Percentiles rank a stretch among this genome's conserved stretches.
These are phyloP conservation scores for Passiflora organensis DNA, from an alignment of 345 rosid genomes.

Conservation along the genomic window DNA sequence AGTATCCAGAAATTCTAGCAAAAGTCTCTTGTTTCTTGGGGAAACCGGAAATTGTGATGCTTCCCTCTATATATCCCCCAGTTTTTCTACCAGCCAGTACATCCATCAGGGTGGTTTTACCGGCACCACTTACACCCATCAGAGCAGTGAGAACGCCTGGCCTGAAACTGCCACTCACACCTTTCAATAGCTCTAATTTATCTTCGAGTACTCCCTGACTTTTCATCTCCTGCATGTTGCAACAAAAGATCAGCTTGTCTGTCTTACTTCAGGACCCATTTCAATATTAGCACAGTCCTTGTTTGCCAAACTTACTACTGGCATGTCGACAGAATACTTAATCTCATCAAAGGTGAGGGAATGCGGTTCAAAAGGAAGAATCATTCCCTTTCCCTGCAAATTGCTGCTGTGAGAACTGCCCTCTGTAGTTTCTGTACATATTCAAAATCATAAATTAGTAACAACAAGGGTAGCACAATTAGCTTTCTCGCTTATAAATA, in stretches of 20 bases:
- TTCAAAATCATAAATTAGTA: background rate
- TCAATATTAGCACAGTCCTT: background rate
- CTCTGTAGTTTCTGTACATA: background rate
- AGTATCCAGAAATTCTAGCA: slow-evolving; percentile 77
- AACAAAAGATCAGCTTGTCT: background rate
- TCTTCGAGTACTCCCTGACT: slow-evolving; percentile 51
- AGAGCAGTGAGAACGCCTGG: slow-evolving; percentile 82
- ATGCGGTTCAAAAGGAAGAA: slow-evolving; percentile 70
- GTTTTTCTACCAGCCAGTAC: slow-evolving; percentile 86
- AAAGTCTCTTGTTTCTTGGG: slow-evolving; percentile 82
- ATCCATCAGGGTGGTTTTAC: slow-evolving; percentile 87
- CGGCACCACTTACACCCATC: slow-evolving; percentile 86
- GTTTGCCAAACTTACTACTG: slow-evolving; percentile 39
- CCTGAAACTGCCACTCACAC: slow-evolving; percentile 75
- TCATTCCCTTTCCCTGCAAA: slow-evolving; percentile 46
- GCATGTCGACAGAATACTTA: slow-evolving; percentile 70
- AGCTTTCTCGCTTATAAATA: background rate
- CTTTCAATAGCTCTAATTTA: slow-evolving; percentile 56
- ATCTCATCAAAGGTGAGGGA: slow-evolving; percentile 52
- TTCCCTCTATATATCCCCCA: slow-evolving; percentile 69
- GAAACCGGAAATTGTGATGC: slow-evolving; percentile 61
- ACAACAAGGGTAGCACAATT: background rate
- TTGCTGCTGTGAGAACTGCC: slow-evolving; percentile 1
- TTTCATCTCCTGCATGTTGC: slow-evolving; percentile 44
- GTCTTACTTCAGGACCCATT: background rate